Conservation (phyloP, 257 asterid genomes). For the Phtheirospermum japonicum region DNA sequence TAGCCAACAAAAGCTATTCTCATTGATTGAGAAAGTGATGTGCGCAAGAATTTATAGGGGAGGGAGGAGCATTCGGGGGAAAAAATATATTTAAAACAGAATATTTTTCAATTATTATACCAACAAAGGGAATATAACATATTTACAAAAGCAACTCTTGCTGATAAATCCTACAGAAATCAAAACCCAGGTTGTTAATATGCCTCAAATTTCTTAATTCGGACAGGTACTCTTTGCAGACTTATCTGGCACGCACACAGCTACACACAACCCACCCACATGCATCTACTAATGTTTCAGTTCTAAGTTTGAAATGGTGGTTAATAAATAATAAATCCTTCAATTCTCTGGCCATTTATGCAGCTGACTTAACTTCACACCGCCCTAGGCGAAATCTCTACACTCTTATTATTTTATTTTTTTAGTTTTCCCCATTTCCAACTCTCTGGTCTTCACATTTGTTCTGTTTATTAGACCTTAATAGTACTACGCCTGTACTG, state of each 20-base stretch:
- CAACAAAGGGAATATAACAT: too few relatives aligned
- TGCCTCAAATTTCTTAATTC: background rate
- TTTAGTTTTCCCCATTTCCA: too few relatives aligned
- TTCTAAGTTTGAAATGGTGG: too few relatives aligned
- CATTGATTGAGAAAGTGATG: too few relatives aligned
- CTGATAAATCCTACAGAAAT: background rate
- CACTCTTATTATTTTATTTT: background rate
- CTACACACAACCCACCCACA: background rate
- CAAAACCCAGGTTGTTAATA: background rate
- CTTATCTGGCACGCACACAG: background rate
- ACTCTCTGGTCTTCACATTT: background rate
- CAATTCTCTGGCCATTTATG: background rate
- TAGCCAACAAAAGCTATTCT: too few relatives aligned
- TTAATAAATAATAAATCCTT: too few relatives aligned
- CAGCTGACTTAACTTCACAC: background rate
- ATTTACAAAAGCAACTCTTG: background rate
- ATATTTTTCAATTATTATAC: too few relatives aligned
- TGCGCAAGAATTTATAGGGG: background rate
- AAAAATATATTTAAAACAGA: too few relatives aligned
- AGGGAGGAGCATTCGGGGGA: too few relatives aligned
- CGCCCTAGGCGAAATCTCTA: background rate
- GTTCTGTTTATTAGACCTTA: background rate
- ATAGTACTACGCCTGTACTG: background rate
- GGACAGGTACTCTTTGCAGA: background rate
- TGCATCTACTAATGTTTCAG: background rate